Base-by-base conservation (phyloP, 2,329 filamentous ascomycete species). In the Diaporthe vexans region DNA sequence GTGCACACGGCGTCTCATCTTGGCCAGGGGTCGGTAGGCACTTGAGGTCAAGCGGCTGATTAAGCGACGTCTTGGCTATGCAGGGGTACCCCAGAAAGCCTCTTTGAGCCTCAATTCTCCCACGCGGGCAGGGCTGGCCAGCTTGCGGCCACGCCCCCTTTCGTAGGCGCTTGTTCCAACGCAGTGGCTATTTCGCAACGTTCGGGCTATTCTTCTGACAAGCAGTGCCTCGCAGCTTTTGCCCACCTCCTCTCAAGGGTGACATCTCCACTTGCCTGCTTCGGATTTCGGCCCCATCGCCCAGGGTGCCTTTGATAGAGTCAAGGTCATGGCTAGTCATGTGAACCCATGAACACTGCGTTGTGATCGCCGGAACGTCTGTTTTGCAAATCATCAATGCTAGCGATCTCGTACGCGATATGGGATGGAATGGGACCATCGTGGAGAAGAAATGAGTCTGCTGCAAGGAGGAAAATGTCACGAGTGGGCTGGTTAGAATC, bases 1-100 rank as follows among this genome's bases (percentile, higher is more conserved):
- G 35, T 75, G 73, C 70, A 65, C 54, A 51, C 40, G 43, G 29
- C 48, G 70, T 75, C 73, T 75, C 70, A 67, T 40, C 17, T 73
- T 58, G 9, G 11, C 33, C 29, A 40, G n/a, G 63, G 63, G 26
- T 17, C 7, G 2, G 3, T 0, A 10, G 26, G 15, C 15, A 37
- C 10, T 52, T 52, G 61, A 68, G 46, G 63, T 68, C 33, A 40
- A 51, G 48, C 58, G 58, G 71, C 71, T 72, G 71, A 72, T 54
- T 72, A 72, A 72, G 58, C 71, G 69, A 59, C 43, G 56, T 21
- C 69, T 71, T 71, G 48, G 71, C 46, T 15, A 15, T 26, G n/a
- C 35, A 51, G 2, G 46, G 57, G 54, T 63, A 67, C 63, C 63
- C 63, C 63, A 40, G 63, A 54, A 40, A 21, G n/a, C 17, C 11